These are phyloP conservation scores for Pichia sp. DNA, from an alignment of 1,139 yeast species.

Conservation along the genomic window DNA sequence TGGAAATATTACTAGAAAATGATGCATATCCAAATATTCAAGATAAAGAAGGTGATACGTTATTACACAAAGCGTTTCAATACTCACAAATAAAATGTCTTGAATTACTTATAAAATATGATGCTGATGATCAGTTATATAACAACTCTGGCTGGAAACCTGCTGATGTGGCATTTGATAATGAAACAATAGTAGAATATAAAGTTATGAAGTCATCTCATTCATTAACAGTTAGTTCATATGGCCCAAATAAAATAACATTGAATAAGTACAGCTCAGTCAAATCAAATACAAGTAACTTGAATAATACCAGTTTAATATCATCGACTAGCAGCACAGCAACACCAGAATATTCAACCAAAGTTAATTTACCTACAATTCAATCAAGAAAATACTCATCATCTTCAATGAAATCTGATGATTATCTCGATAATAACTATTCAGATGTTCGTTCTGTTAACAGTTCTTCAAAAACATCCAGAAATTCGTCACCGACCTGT, in stretches of 20 bases:
- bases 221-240: background rate
- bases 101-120: conserved; percentile 47
- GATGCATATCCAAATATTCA: conserved; percentile 66
- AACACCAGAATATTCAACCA: conserved; percentile 6
- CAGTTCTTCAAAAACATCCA: conserved; percentile 15
- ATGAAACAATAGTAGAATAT: conserved; percentile 37
- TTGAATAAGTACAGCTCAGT: conserved; percentile 7
- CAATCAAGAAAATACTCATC: conserved; percentile 95
- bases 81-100: conserved; percentile 65
- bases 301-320: conserved; percentile 7
- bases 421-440: conserved; percentile 13
- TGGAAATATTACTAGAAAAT: conserved; percentile 63
- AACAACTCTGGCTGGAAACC: conserved; percentile 71
- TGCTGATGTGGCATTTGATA: conserved; percentile 47
- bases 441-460: conserved; percentile 14
- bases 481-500: conserved; percentile 22
- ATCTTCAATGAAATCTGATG: conserved; percentile 76
- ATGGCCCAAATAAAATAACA: conserved; percentile 3
- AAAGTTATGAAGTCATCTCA: conserved; percentile 15
- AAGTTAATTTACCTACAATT: conserved; percentile 22
- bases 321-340: conserved; percentile 2
- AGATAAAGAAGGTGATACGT: conserved; percentile 66
- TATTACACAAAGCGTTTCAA: conserved; percentile 76
- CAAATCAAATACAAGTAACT: conserved; percentile 3
- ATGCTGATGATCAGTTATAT: conserved; percentile 41